Evolutionary conservation across 176 grass and related monocot species (phyloP).

Genomic region (Rhynchospora pubera): DNA sequence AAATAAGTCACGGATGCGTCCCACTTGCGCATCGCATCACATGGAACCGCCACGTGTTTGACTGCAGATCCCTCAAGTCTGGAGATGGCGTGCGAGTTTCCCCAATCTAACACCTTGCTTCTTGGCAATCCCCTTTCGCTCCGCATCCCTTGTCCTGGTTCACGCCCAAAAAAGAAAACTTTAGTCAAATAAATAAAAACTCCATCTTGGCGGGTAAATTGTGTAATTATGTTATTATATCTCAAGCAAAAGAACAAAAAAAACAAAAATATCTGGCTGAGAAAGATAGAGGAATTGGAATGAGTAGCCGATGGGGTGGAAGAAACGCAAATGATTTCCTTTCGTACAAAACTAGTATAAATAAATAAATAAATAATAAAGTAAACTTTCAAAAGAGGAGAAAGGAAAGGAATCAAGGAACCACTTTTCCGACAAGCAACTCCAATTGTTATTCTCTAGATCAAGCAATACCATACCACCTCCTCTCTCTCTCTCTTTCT

Average conservation of each 20-base stretch:
- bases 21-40: neutral
- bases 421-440: conserved; percentile 6
- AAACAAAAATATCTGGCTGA: conserved; percentile 7
- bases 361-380: conserved; percentile 20
- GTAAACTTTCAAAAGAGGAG: neutral
- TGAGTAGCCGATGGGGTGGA: neutral
- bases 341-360: conserved; percentile 4
- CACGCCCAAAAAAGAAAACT: neutral
- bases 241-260: neutral
- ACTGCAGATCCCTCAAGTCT: neutral
- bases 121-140: neutral
- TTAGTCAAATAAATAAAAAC: conserved; percentile 2
- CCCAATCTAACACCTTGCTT: conserved; percentile 11
- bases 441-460: neutral
- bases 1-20: neutral
- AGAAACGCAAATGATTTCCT: neutral
- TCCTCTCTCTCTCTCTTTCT: neutral
- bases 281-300: neutral
- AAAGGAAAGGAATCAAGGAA: conserved; percentile 1
- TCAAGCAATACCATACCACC: neutral
- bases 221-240: conserved; percentile 2
- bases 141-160: neutral
- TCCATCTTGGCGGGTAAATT: conserved; percentile 29
- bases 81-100: neutral
- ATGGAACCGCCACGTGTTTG: neutral